Conservation (phyloP, 345 rosid species). For the Psidium guajava region DNA sequence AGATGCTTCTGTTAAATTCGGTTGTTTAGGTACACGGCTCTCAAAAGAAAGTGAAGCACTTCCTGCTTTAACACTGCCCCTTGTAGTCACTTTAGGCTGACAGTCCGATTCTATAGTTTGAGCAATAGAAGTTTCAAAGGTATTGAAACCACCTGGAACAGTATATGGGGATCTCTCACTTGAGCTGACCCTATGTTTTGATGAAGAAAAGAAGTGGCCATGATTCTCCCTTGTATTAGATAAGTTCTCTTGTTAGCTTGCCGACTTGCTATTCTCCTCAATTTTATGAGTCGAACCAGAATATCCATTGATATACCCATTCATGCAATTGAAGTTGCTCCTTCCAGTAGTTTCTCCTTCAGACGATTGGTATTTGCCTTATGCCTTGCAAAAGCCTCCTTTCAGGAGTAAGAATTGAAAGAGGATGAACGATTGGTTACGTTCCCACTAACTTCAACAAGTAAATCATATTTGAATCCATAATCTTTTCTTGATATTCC, state of each 20-base stretch:
- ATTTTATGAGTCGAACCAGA: slow-evolving; percentile 4
- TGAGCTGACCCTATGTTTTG: neutral
- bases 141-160: slow-evolving; percentile 1
- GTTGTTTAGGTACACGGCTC: slow-evolving; percentile 13
- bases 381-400: slow-evolving; percentile 24
- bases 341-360: slow-evolving; percentile 27
- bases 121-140: neutral
- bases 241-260: slow-evolving; percentile 8
- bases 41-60: slow-evolving; percentile 13
- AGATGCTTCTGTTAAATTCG: slow-evolving; percentile 20
- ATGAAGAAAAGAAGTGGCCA: neutral
- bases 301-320: slow-evolving; percentile 18
- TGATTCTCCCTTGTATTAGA: slow-evolving; percentile 20
- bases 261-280: slow-evolving; percentile 19
- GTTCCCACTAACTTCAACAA: slow-evolving; percentile 16
- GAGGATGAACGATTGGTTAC: slow-evolving; percentile 9
- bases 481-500: slow-evolving; percentile 36
- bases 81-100: neutral
- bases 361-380: slow-evolving; percentile 35
- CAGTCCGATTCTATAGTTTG: neutral
- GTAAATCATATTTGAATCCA: slow-evolving; percentile 13
- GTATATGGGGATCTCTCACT: slow-evolving; percentile 3
- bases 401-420: slow-evolving; percentile 9
- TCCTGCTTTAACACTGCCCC: slow-evolving; percentile 10
- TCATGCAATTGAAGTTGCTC: slow-evolving; percentile 19